Evolutionary conservation across 129 eudicot species (phyloP), one percentile per base, ranked within the genome.

Genomic region (Flaveria ramosissima): DNA sequence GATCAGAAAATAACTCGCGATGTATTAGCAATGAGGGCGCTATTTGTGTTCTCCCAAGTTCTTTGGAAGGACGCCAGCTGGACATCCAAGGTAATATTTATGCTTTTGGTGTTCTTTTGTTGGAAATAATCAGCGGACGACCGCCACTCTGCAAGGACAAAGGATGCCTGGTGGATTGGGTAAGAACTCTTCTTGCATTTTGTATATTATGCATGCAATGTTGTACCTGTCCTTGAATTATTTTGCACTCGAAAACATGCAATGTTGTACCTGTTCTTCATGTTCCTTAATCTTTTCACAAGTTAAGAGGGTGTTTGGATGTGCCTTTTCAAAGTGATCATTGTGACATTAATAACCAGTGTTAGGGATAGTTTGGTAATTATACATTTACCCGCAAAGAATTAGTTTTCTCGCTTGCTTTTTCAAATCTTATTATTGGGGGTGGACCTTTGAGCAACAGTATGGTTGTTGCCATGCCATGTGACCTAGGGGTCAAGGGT

Each of bases 131-230:
- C 77, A 93, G 97, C 9, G 98, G 98, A 45, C 87, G 94, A n/a
- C 97, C 88, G 47, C 89, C 97, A 63, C 89, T 82, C 68, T 83
- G 88, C 84, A 87, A 90, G 78, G 90, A 93, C 59, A 87, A 84
- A 76, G 98, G 97, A 32, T 85, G 83, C 86, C 79, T 93, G 65
- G 91, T 90, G n/a, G 98, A 91, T 69, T 93, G 98, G 98, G 98
- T 91, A 84, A 84, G 87, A 66, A 75, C 84, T 74, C 46, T 27
- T 73, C 10, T 75, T 73, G 62, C 53, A 65, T 48, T 14, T 68
- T 66, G 21, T 63, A 46, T 48, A 16, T 65, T 56, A 6, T 80
- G 74, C 68, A 64, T 62, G 32, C 23, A 63, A 47, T 61, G 51
- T 61, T 78, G 66, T 62, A 71, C 70, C 13, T 71, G 20, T 70